Evolutionary conservation across 1,139 yeast species (phyloP).

Genomic region (Citeromyces hawaiiensis): DNA sequence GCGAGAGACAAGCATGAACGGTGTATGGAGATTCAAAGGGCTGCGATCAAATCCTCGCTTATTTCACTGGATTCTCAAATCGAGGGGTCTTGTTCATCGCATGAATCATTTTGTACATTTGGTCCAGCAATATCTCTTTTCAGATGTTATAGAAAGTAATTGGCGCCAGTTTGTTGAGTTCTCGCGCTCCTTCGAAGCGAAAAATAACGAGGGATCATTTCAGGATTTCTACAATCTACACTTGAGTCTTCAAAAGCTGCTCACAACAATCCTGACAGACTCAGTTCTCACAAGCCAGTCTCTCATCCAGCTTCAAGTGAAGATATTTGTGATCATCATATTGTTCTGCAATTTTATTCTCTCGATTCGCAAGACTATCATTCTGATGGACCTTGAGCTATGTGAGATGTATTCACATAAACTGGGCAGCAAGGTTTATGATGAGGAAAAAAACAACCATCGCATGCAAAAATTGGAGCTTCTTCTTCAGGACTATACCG

Average conservation of each 20-base stretch:
- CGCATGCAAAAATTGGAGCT: slow-evolving; percentile 32
- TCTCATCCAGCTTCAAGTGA: slow-evolving; percentile 33
- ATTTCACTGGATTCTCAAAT: slow-evolving; percentile 42
- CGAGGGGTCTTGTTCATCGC: slow-evolving; percentile 43
- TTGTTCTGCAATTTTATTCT: slow-evolving; percentile 42
- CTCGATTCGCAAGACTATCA: slow-evolving; percentile 41
- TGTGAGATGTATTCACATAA: slow-evolving; percentile 24
- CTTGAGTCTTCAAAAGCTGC: slow-evolving; percentile 36
- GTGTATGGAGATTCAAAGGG: slow-evolving; percentile 48
- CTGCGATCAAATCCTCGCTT: slow-evolving; percentile 21
- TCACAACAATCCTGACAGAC: slow-evolving; percentile 55
- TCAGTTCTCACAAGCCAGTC: slow-evolving; percentile 53
- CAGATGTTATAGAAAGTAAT: slow-evolving; percentile 39
- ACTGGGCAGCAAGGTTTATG: slow-evolving; percentile 23
- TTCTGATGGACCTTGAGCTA: slow-evolving; percentile 34
- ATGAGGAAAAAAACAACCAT: slow-evolving; percentile 22
- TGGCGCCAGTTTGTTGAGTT: slow-evolving; percentile 8
- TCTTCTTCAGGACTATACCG: slow-evolving; percentile 36
- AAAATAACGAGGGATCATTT: background rate
- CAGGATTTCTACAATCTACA: slow-evolving; percentile 37
- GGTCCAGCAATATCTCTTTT: slow-evolving; percentile 40
- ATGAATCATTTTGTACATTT: slow-evolving; percentile 51
- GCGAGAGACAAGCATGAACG: slow-evolving; percentile 57
- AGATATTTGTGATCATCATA: slow-evolving; percentile 31
- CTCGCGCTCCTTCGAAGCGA: slow-evolving; percentile 10